phyloP scores from a whole-genome alignment of 176 grass and related monocot genomes.

The Urochloa ruziziensis region DNA sequence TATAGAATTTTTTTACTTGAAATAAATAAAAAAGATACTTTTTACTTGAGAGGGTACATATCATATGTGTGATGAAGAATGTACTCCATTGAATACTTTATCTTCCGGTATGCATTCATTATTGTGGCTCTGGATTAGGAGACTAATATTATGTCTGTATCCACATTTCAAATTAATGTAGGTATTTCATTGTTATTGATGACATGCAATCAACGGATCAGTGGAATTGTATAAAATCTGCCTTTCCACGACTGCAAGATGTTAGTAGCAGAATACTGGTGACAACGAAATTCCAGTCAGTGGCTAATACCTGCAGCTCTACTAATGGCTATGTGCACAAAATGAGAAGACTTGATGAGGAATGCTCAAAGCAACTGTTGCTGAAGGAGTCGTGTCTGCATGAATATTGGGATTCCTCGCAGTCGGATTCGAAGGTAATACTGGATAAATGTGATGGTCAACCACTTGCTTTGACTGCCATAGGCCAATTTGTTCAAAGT shows the following conservation, averaged over 20 bases:
- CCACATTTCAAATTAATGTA: not conserved
- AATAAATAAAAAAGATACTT: not conserved
- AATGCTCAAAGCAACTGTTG: not conserved
- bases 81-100: not conserved
- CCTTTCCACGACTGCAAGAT: not conserved
- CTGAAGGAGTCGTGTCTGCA: not conserved
- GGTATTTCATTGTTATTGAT: constrained; percentile 14
- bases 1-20: not conserved
- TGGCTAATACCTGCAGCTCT: not conserved
- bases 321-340: not conserved
- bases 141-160: not conserved
- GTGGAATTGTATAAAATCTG: not conserved
- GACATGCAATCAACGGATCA: not conserved
- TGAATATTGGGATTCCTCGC: not conserved
- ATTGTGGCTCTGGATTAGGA: not conserved
- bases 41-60: not conserved
- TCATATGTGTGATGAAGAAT: not conserved
- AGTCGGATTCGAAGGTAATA: not conserved
- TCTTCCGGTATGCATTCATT: not conserved
- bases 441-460: not conserved
- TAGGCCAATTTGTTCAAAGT: not conserved
- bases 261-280: not conserved
- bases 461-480: not conserved
- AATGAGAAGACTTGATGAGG: not conserved
- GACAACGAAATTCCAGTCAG: not conserved